Evolutionary conservation across 164 flowering plant species (phyloP).

Genomic region (Litsea cubeba): DNA sequence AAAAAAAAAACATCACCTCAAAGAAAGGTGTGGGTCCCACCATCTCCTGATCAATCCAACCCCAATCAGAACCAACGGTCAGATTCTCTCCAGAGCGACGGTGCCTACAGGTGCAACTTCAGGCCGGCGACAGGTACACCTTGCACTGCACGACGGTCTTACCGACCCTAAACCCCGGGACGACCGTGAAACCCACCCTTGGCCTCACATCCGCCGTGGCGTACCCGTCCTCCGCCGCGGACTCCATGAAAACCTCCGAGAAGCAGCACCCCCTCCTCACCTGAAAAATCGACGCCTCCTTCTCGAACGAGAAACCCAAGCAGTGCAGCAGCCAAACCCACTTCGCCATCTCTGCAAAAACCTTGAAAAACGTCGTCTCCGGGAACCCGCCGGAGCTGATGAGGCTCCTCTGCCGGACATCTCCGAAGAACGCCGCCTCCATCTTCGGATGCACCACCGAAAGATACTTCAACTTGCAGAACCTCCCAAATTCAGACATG

Average conservation of each 20-base stretch:
- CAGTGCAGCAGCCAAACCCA: slow-evolving; percentile 66
- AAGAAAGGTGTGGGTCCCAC: not conserved
- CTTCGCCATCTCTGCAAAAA: slow-evolving; percentile 67
- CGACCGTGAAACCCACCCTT: slow-evolving; percentile 63
- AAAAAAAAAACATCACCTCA: not conserved
- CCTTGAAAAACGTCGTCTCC: slow-evolving; percentile 51
- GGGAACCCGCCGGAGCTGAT: slow-evolving; percentile 52
- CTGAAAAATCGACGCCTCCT: slow-evolving; percentile 52
- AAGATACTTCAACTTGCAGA: slow-evolving; percentile 51
- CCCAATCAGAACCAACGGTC: not conserved
- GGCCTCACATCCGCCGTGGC: slow-evolving; percentile 13
- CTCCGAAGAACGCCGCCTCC: slow-evolving; percentile 73
- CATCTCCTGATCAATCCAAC: not conserved
- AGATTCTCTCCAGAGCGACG: not conserved
- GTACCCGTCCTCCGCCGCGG: slow-evolving; percentile 34
- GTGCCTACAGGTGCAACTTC: not conserved
- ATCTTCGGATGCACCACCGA: slow-evolving; percentile 66
- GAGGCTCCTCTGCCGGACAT: slow-evolving; percentile 52
- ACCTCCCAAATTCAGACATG: slow-evolving; percentile 43
- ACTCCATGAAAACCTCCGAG: slow-evolving; percentile 84
- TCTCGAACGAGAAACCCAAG: slow-evolving; percentile 49
- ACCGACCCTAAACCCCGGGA: slow-evolving; percentile 79
- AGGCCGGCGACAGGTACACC: slow-evolving; percentile 44
- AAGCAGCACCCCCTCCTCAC: slow-evolving; percentile 45
- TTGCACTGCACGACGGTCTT: slow-evolving; percentile 61